Evolutionary conservation across 768 basidiomycete genomes (phyloP).

Genomic region (Lepiota venenata): DNA sequence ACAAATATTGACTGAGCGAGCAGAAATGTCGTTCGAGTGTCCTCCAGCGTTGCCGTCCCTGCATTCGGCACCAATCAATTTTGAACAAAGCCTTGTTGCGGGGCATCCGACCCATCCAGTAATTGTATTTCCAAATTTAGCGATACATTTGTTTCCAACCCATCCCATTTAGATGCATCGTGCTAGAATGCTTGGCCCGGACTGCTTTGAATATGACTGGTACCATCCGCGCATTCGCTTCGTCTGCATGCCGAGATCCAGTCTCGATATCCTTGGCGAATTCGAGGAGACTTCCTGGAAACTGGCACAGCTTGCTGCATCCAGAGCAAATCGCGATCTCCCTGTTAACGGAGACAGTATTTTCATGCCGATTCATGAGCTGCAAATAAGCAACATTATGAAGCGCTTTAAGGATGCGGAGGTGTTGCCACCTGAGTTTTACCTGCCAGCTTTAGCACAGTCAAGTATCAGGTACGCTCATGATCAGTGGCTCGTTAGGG

Average conservation of each 20-base stretch:
- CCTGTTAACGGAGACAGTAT: conserved; percentile 25
- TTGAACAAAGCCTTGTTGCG: conserved; percentile 57
- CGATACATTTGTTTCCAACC: neutral
- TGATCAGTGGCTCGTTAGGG: neutral
- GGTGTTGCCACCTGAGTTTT: conserved; percentile 38
- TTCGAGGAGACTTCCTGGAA: conserved; percentile 34
- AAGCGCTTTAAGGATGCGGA: conserved; percentile 40
- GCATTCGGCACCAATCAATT: conserved; percentile 40
- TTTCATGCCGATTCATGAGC: conserved; percentile 51
- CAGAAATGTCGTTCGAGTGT: conserved; percentile 35
- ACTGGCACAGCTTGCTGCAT: conserved; percentile 30
- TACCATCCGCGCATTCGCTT: conserved; percentile 50
- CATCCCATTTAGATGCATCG: conserved; percentile 46
- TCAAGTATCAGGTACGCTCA: conserved; percentile 48
- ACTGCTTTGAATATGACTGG: conserved; percentile 44
- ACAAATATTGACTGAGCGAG: neutral
- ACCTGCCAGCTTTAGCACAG: conserved; percentile 41
- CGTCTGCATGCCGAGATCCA: conserved; percentile 34
- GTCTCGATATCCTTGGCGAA: conserved; percentile 37
- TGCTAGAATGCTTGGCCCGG: conserved; percentile 37
- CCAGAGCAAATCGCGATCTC: conserved; percentile 24
- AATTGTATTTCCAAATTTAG: conserved; percentile 13
- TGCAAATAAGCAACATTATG: conserved; percentile 43
- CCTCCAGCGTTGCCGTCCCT: conserved; percentile 41
- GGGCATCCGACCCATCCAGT: conserved; percentile 63